Base-by-base conservation (phyloP, 148 eudicot genomes). In the Heliamphora exappendiculata region DNA sequence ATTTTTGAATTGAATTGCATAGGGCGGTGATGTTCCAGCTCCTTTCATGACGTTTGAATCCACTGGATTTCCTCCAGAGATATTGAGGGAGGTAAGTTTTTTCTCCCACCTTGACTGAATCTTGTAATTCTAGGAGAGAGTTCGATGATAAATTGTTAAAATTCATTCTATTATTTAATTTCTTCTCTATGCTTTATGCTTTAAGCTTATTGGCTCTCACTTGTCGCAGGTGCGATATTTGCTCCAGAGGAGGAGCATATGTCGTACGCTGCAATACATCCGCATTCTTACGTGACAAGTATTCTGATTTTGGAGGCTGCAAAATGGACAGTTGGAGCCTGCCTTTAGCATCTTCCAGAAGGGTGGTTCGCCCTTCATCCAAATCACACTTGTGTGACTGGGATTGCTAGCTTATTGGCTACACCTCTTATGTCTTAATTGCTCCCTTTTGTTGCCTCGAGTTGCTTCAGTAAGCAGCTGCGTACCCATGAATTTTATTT, bases 191-290 rank as follows among this genome's bases (percentile, higher is more conserved):
- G 37, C 33, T 68, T 71, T 67, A 71, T 55, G 3, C 66, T 79
- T 75, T 55, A 76, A 87, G 86, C 90, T 88, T 75, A 86, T 77
- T 58, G 81, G 82, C 82, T 88, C 75, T 92, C 84, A 74, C 85
- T 92, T 92, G 85, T 86, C 97, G 97, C 99, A 95, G 99, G 97
- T 95, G 99, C 99, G 99, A 95, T 95, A 92, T 95, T 86, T 95
- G 99, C 97, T 95, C 99, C 97, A 78, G 90, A 89, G 89, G 88
- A 80, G 92, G 98, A 95, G 99, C 99, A 95, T 89, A 92, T 95
- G 99, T 95, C 99, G 99, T 95, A 95, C 99, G 92, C 99, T 92
- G 99, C 97, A 83, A 85, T 93, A 96, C 91, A 88, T 89, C 86
- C 87, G 80, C 88, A 84, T 86, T 80, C 80, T 87, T 88, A 80